A percentile compares a stretch with the other conserved stretches of the same genome.
phyloP scores from a whole-genome alignment of 2,329 filamentous ascomycete species.

The Neonectria coccinea region DNA sequence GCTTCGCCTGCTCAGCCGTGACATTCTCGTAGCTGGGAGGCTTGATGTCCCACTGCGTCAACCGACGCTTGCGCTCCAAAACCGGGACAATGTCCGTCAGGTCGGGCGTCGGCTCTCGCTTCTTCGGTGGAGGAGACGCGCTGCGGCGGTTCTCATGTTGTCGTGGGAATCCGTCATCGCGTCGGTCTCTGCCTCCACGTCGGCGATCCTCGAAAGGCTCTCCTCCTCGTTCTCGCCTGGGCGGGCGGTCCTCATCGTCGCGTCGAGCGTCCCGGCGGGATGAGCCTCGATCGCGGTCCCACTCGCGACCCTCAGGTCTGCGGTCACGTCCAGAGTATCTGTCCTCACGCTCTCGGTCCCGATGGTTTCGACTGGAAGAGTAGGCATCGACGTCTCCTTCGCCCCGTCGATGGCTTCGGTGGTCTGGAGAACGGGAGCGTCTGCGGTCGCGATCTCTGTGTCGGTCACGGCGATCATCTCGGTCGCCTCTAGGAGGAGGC shows the following conservation, averaged over 20 bases:
- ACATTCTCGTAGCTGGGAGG: slow-evolving; percentile 98
- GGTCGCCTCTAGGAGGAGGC: slow-evolving; percentile 43
- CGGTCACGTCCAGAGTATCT: slow-evolving; percentile 81
- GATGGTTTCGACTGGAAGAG: slow-evolving; percentile 91
- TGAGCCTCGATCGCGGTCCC: slow-evolving; percentile 76
- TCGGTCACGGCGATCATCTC: slow-evolving; percentile 48
- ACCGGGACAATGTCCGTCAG: slow-evolving; percentile 87
- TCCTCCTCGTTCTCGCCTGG: slow-evolving; percentile 64
- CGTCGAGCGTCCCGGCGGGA: slow-evolving; percentile 72
- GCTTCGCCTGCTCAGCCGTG: slow-evolving; percentile 96
- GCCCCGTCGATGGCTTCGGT: slow-evolving; percentile 74
- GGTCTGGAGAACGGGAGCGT: slow-evolving; percentile 88
- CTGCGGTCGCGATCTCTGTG: slow-evolving; percentile 62
- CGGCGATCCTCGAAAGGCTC: slow-evolving; percentile 64
- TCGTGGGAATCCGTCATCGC: slow-evolving; percentile 52
- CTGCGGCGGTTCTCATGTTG: slow-evolving; percentile 73
- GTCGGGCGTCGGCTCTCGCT: slow-evolving; percentile 95
- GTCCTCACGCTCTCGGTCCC: slow-evolving; percentile 93
- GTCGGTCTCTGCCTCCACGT: slow-evolving; percentile 61
- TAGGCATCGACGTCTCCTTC: slow-evolving; percentile 88
- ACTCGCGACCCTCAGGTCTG: slow-evolving; percentile 75
- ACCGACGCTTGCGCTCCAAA: slow-evolving; percentile 85
- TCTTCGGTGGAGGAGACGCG: slow-evolving; percentile 84
- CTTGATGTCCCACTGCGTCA: slow-evolving; percentile 99
- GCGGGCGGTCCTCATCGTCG: slow-evolving; percentile 71